Base-by-base conservation (phyloP, 139 green algal genomes). In the Chlamydomonas applanata region DNA sequence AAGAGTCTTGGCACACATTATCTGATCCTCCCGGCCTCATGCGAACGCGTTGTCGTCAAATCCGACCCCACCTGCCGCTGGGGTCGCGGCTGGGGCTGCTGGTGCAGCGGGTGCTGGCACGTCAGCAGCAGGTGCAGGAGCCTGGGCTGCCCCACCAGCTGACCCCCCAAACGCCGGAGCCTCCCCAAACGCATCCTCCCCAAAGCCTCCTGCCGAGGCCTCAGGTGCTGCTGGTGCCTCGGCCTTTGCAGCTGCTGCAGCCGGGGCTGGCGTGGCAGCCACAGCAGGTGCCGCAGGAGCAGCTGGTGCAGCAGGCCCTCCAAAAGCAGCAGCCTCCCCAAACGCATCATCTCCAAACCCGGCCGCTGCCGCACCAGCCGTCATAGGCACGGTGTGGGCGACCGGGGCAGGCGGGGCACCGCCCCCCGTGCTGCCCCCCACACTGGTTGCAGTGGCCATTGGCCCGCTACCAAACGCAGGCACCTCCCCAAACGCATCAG, bases 31-130 rank as follows among this genome's bases (percentile, higher is more conserved):
- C 7, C 40, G 40, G 7, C 40, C 7, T 49, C 40, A 67, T 25
- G 59, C 59, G 35, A 72, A 72, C 3, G 65, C 65, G 65, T 72
- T 72, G 40, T 72, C 65, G 9, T 72, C 65, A 59, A 72, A 72
- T 27, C 63, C 63, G 54, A 30, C 4, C 33, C 7, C 63, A 27
- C 19, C 19, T 19, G 19, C 63, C 20, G 63, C 63, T 52, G 63
- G 24, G n/a, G n/a, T n/a, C n/a, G n/a, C n/a, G n/a, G n/a, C n/a
- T n/a, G n/a, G n/a, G n/a, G n/a, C n/a, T n/a, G n/a, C n/a, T 70
- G 63, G 11, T 19, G 63, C 63, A 53, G 63, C 33, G 54, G 63
- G 63, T 9, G 32, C 16, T 34, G 63, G 61, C 61, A 32, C 9
- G 25, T n/a, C 34, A 52, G 62, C 32, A 52, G 33, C 32, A 52